phyloP scores from a whole-genome alignment of 331 rosid species.

The Telfairia occidentalis region DNA sequence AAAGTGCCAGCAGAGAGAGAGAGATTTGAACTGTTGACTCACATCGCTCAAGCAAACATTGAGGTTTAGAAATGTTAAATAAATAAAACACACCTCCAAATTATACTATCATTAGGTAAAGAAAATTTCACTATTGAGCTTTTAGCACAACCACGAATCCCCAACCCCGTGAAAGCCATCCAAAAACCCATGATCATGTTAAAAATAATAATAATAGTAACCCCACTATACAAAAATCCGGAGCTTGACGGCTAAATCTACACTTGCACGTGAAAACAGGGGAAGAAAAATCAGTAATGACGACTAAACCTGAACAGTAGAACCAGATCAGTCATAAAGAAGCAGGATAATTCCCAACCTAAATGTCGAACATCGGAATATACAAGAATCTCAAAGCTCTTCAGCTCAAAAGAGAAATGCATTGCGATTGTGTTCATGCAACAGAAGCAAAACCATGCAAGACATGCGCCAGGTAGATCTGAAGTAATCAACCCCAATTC shows the following conservation, averaged over 20 bases:
- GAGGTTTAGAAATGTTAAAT: neutral
- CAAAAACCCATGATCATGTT: neutral
- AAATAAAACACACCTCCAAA: neutral
- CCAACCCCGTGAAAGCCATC: neutral
- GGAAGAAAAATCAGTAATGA: neutral
- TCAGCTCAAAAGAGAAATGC: slow-evolving; percentile 6
- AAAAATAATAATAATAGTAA: neutral
- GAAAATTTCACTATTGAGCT: neutral
- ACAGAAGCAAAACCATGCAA: slow-evolving; percentile 3
- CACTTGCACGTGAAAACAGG: neutral
- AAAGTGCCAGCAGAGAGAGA: neutral
- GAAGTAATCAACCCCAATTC: neutral
- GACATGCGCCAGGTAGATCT: neutral
- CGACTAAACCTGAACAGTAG: neutral
- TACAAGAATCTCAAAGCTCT: neutral
- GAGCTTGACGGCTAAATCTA: neutral
- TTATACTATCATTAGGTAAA: neutral
- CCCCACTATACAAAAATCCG: neutral
- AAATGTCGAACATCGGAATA: slow-evolving; percentile 2
- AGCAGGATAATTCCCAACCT: neutral
- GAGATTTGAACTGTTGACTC: neutral
- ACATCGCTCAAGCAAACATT: neutral
- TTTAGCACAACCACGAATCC: neutral
- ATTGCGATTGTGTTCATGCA: neutral
- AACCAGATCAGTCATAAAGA: slow-evolving; percentile 5